Conservation (phyloP, 2,329 filamentous ascomycete genomes). For the Aspergillus niger region DNA sequence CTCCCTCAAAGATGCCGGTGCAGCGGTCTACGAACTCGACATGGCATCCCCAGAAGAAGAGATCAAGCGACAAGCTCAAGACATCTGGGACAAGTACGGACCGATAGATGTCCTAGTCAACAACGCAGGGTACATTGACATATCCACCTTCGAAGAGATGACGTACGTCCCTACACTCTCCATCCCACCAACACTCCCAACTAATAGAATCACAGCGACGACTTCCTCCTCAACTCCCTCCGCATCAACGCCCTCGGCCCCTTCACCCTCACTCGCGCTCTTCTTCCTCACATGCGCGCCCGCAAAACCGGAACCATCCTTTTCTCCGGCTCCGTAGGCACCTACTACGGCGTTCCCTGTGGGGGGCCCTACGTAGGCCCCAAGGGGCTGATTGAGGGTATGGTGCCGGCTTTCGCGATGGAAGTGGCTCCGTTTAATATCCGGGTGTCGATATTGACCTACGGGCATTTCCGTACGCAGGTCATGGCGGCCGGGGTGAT, state of each 20-base stretch:
- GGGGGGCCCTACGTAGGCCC: slow-evolving; percentile 42
- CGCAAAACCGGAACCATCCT: slow-evolving; percentile 41
- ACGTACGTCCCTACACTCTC: neutral
- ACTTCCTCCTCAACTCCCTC: neutral
- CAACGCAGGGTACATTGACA: neutral
- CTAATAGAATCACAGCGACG: neutral
- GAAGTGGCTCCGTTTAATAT: slow-evolving; percentile 35
- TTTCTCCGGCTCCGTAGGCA: slow-evolving; percentile 43
- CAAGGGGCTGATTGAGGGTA: slow-evolving; percentile 54
- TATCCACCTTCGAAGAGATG: slow-evolving; percentile 6
- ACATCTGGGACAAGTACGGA: neutral
- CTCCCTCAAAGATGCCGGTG: neutral
- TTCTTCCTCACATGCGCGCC: slow-evolving; percentile 41
- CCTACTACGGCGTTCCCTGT: slow-evolving; percentile 40
- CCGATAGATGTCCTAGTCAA: neutral
- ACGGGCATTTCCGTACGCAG: slow-evolving; percentile 56
- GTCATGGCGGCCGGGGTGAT: slow-evolving; percentile 44
- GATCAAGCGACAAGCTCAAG: neutral
- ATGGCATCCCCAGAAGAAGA: neutral
- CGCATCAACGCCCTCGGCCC: slow-evolving; percentile 31
- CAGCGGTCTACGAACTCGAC: neutral
- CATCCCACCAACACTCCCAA: neutral
- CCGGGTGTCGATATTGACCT: slow-evolving; percentile 48
- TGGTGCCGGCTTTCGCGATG: slow-evolving; percentile 27
- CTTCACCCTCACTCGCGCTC: slow-evolving; percentile 40